Base-by-base conservation (phyloP, 352 stramenopile genomes). In the Pythium insidiosum region DNA sequence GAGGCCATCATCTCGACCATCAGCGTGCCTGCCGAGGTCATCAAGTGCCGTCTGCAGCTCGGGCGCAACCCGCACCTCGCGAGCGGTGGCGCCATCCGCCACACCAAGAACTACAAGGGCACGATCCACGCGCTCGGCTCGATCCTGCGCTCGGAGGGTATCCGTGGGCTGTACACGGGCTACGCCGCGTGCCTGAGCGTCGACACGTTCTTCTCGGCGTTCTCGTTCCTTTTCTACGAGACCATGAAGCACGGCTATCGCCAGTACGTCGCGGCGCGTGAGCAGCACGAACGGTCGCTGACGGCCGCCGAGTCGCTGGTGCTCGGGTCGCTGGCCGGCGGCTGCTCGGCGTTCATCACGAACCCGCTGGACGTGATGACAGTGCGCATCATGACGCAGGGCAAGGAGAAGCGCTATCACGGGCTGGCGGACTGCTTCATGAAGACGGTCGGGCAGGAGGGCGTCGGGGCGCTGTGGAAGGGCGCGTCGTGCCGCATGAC, bases 141-240 rank as follows among this genome's bases (percentile, higher is more conserved):
- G 7, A 90, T 93, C 33, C 26, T 87, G 21, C 58, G 66, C 18
- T 68, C 64, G 6, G 75, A 93, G 45, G 80, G 80, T 18, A 28
- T 86, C 12, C 45, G 53, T 4, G 77, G 77, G 19, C 62, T 93
- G 12, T 93, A 88, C 43, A 53, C 68, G 1, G 77, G 77, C 30
- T 90, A 88, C 60, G 70, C 69, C 56, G 69, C 77, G 12, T 93
- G 74, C 54, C 47, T 93, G 41, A 83, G 76, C 39, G 71, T 88
- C 7, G 80, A 93, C 50, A 85, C 73, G 18, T 72, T 85, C 57
- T 86, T 82, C 55, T 85, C 75, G 39, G 80, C 73, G 16, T 87
- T 88, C 46, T 84, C 68, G 37, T 93, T 93, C 45, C 36, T 93
- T n/a, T 83, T 75, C 40, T 93, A 90, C 65, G 80, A 93, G 58